Base-by-base conservation (phyloP, 2,329 filamentous ascomycete genomes). In the Zelopaecilomyces penicillatus region DNA sequence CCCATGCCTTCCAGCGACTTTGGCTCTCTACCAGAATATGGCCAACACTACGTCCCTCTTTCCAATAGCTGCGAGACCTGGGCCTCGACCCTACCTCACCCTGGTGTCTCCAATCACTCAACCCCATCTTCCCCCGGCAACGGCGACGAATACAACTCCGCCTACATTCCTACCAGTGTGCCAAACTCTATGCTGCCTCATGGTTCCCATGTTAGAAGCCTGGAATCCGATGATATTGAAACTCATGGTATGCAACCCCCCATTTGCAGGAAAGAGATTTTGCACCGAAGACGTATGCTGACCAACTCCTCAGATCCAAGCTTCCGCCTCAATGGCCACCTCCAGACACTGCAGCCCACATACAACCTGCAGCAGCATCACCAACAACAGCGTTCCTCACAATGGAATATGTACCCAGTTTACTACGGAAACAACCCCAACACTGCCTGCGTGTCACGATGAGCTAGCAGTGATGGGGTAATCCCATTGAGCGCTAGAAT, bases 61-160 rank as follows among this genome's bases (percentile, higher is more conserved):
- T 61, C 68, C 40, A 70, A 68, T 56, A 65, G 64, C 41, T 66
- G 66, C 49, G 71, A 73, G 48, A 59, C 65, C 27, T 76, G 73
- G 73, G 62, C 69, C 9, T 58, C 65, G 37, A 61, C 64, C 10
- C 61, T 74, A 6, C 61, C 69, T 27, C 66, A 66, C 42, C 65
- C 69, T 33, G 45, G 73, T 19, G 61, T 70, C 11, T 73, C 73
- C 40, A 72, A 66, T 41, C 71, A 71, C 8, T 74, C 74, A 19
- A 76, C 73, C 55, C 73, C 74, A 12, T 67, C 70, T 3, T 75
- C 74, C 3, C 73, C 73, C 2, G 66, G 63, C 37, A 64, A 63
- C 42, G 63, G 65, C 40, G 71, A 75, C 41, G 73, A 76, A 41
- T 74, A 72, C 55, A 65, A 60, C 47, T 57, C 55, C 43, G 61